These are phyloP conservation scores for Tribonema minus DNA, from an alignment of 108 stramenopile genomes.

Conservation along the genomic window DNA sequence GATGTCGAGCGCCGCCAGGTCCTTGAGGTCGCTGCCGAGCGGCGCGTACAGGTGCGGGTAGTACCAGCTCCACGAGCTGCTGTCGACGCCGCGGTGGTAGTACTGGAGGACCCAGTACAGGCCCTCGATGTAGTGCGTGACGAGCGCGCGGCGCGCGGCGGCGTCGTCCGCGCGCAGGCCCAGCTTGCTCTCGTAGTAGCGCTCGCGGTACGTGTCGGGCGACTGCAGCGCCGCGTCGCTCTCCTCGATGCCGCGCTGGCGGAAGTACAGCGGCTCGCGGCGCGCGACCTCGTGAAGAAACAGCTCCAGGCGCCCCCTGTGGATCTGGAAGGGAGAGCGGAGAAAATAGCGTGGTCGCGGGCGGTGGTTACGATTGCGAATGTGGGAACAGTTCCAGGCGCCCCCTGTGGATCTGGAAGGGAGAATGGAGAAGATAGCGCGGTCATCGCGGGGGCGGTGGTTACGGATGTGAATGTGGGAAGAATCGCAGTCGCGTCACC, in stretches of 20 bases:
- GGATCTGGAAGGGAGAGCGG: slow-evolving; percentile 51
- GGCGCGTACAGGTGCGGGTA: slow-evolving; percentile 92
- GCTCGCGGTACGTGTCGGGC: slow-evolving; percentile 56
- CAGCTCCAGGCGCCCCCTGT: slow-evolving; percentile 81
- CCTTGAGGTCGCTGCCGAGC: slow-evolving; percentile 76
- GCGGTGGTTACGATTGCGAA: background rate
- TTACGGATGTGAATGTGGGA: background rate
- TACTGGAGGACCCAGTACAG: slow-evolving; percentile 89
- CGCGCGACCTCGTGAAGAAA: slow-evolving; percentile 78
- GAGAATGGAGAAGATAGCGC: background rate
- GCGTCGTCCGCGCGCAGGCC: slow-evolving; percentile 74
- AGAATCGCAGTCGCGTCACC: slow-evolving; percentile 77
- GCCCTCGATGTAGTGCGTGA: slow-evolving; percentile 71
- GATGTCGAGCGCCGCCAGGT: slow-evolving; percentile 24
- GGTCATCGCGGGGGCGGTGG: background rate
- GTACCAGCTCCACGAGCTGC: slow-evolving; percentile 87
- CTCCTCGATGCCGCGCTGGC: slow-evolving; percentile 78
- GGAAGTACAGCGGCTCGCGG: slow-evolving; percentile 87
- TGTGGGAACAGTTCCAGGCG: slow-evolving; percentile 69
- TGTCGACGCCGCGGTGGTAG: slow-evolving; percentile 69
- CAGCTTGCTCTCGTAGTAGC: slow-evolving; percentile 88
- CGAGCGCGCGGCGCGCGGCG: slow-evolving; percentile 62
- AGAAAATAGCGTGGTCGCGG: background rate
- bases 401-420: slow-evolving; percentile 68
- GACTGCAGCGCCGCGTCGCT: slow-evolving; percentile 67